These are phyloP conservation scores for Carex littledalei DNA, from an alignment of 176 grass and related monocot genomes.

Conservation along the genomic window DNA sequence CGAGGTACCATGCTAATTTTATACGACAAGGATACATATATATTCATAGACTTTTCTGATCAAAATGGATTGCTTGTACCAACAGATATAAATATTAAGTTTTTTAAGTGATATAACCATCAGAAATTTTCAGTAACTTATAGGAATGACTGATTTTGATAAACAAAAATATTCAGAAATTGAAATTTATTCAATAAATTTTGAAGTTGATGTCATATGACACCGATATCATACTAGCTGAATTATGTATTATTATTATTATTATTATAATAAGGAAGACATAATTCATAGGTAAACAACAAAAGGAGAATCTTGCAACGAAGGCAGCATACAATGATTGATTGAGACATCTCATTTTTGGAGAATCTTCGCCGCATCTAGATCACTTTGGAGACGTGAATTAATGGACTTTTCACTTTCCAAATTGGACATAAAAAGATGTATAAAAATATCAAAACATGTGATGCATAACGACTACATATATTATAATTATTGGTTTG, in stretches of 20 bases:
- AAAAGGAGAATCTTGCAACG: neutral
- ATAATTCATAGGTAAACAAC: neutral
- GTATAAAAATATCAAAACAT: neutral
- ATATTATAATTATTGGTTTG: neutral
- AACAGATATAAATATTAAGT: neutral
- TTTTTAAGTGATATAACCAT: neutral
- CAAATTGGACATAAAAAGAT: neutral
- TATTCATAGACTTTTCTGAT: neutral
- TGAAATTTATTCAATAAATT: too few species aligned
- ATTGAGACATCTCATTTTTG: too few species aligned
- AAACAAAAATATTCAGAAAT: too few species aligned
- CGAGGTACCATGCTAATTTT: neutral
- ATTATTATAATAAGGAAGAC: neutral
- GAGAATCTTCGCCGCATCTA: neutral
- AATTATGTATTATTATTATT: too few species aligned
- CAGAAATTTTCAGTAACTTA: too few species aligned
- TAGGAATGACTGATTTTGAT: too few species aligned
- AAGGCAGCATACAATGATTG: neutral
- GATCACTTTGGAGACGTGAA: neutral
- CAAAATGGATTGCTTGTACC: neutral
- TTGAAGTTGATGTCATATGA: too few species aligned
- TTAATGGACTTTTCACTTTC: neutral
- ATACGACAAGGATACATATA: neutral
- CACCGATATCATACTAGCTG: too few species aligned
- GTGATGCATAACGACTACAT: neutral